Base-by-base conservation (phyloP, 2,329 filamentous ascomycete genomes). In the Boeremia lycopersici region DNA sequence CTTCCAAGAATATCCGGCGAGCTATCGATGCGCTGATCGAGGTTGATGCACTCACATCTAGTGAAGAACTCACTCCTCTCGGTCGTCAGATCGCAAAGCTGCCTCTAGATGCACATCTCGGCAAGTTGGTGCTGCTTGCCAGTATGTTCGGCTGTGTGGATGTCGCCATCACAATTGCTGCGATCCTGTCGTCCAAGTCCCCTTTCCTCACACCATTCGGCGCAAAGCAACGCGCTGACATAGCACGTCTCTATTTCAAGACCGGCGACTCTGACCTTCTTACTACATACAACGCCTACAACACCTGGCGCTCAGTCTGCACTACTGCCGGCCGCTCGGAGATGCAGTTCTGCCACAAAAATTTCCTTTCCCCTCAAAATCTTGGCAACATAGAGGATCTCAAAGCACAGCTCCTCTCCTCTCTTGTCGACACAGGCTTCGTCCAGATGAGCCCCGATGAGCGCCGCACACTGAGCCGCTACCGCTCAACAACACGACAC, bases 11-110 rank as follows among this genome's bases (percentile, higher is more conserved):
- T 64, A 96, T 99, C 42, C 88, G 91, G 23, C 86, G 93, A 31
- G 93, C 95, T 1, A 89, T 99, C 49, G 93, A 98, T 72, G 91
- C 93, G 3, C 84, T 99, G 5, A 86, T 98, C 38, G 95, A 99
- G 70, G 95, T 97, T 13, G 89, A 92, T 56, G 95, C 95, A 4
- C 79, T 99, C 46, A 97, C 93, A 0, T 74, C 84, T 10, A 77
- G 81, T 2, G 95, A 99, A 74, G 90, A 93, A 46, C 79, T 99
- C 36, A 99, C 95, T 0, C 86, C 91, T 1, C 81, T 99, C 13
- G 95, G 95, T 4, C 81, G 86, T 38, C 93, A 97, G 70, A 82
- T 99, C 28, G 93, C 95, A 1, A 89, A 91, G 58, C 76, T 99
- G 7, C 95, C 95, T 1, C 79, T 99, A 2, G 95, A 99, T 70